Percentiles rank a stretch among this genome's conserved stretches.
Conservation (phyloP, 768 basidiomycete genomes). For the Termitomyces sp. region DNA sequence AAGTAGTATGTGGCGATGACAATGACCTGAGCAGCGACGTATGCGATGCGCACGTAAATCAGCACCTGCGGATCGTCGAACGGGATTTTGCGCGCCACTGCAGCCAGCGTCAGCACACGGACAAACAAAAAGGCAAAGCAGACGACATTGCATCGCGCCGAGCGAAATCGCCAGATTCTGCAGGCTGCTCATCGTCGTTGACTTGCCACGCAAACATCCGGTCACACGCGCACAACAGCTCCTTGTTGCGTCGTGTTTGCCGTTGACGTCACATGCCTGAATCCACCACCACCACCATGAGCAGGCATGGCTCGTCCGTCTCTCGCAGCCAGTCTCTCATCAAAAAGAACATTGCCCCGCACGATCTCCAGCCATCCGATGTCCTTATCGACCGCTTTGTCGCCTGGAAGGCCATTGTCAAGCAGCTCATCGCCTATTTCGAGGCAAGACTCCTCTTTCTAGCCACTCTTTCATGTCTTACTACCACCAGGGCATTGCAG, state of each 20-base stretch:
- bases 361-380: conserved; percentile 90
- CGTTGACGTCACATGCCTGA: not conserved
- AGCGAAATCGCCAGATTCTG: conserved; percentile 87
- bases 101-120: too few species aligned
- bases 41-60: conserved; percentile 78
- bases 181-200: conserved; percentile 59
- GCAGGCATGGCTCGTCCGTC: conserved; percentile 65
- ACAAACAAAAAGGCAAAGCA: not conserved
- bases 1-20: conserved; percentile 78
- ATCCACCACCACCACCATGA: conserved; percentile 46
- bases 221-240: too few species aligned
- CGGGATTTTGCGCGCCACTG: conserved; percentile 87
- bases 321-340: conserved; percentile 85
- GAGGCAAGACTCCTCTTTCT: conserved; percentile 30
- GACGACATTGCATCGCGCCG: conserved; percentile 83
- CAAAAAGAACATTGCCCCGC: conserved; percentile 88
- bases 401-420: conserved; percentile 95
- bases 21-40: conserved; percentile 68
- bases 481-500: conserved; percentile 54
- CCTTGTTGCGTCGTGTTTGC: not conserved
- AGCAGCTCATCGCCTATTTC: conserved; percentile 92
- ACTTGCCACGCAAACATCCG: not conserved
- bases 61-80: conserved; percentile 86
- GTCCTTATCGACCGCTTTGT: conserved; percentile 93
- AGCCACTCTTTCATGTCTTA: not conserved